Percentiles rank a stretch among this genome's conserved stretches.
These are phyloP conservation scores for Cajanus cajan DNA, from an alignment of 306 rosid species.

Conservation along the genomic window DNA sequence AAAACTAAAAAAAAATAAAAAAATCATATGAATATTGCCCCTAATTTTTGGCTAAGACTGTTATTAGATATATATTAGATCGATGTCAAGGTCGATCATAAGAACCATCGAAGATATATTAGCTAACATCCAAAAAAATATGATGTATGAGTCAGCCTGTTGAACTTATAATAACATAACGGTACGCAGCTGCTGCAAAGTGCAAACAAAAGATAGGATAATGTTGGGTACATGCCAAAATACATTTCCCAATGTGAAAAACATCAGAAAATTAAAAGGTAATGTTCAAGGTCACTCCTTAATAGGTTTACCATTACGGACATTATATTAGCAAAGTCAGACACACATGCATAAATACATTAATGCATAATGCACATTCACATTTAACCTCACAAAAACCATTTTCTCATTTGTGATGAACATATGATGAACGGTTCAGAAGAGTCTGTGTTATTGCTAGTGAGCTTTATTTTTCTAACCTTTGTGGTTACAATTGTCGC, in stretches of 20 bases:
- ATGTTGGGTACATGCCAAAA: neutral
- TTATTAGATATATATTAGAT: neutral
- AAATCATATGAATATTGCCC: neutral
- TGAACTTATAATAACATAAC: neutral
- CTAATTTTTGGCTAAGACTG: neutral
- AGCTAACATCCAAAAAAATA: neutral
- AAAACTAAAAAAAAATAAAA: too few relatives aligned
- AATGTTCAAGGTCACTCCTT: neutral
- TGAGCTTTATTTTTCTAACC: neutral
- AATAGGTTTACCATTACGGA: conserved; percentile 14
- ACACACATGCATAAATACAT: neutral
- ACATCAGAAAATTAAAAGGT: neutral
- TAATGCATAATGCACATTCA: neutral
- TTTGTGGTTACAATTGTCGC: neutral
- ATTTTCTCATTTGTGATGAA: conserved; percentile 8
- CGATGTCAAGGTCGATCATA: neutral
- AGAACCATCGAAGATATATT: neutral
- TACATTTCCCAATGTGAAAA: conserved; percentile 29
- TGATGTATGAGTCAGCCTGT: too few relatives aligned
- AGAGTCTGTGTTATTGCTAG: conserved; percentile 2
- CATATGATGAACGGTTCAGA: conserved; percentile 5
- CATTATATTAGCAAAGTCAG: neutral
- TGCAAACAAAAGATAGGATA: neutral
- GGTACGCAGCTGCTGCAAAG: conserved; percentile 20
- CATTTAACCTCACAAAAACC: neutral